Evolutionary conservation across 2,329 filamentous ascomycete genomes (phyloP).

Genomic region (Cladorrhinum sp.): DNA sequence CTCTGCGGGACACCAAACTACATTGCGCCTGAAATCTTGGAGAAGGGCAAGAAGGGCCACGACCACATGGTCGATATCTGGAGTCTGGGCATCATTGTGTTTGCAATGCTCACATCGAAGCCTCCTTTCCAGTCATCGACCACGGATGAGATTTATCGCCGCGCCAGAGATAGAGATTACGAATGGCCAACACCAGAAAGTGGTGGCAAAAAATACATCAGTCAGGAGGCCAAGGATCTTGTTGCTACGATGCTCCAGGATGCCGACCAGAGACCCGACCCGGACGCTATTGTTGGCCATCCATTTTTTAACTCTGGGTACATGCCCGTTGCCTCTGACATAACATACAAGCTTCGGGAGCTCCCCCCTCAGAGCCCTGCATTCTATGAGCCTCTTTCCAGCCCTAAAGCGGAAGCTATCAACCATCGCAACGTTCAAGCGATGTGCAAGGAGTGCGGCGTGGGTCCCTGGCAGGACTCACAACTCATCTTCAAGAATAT

Average conservation of each 20-base stretch:
- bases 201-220: slow-evolving; percentile 66
- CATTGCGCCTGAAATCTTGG: slow-evolving; percentile 92
- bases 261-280: slow-evolving; percentile 69
- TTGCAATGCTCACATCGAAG: slow-evolving; percentile 94
- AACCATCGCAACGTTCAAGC: slow-evolving; percentile 53
- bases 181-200: slow-evolving; percentile 71
- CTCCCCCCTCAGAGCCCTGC: slow-evolving; percentile 54
- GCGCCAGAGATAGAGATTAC: slow-evolving; percentile 68
- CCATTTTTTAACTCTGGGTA: slow-evolving; percentile 75
- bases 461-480: slow-evolving; percentile 52
- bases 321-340: slow-evolving; percentile 62
- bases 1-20: slow-evolving; percentile 98
- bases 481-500: slow-evolving; percentile 53
- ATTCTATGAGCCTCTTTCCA: slow-evolving; percentile 53
- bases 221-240: slow-evolving; percentile 71
- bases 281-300: slow-evolving; percentile 76
- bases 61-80: slow-evolving; percentile 98
- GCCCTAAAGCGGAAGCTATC: slow-evolving; percentile 42
- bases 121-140: slow-evolving; percentile 94
- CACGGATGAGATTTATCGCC: slow-evolving; percentile 79
- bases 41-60: slow-evolving; percentile 90
- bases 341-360: slow-evolving; percentile 57
- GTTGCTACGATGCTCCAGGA: slow-evolving; percentile 74
- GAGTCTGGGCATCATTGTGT: slow-evolving; percentile 98
- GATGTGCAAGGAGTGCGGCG: slow-evolving; percentile 56